Evolutionary conservation across 768 basidiomycete species (phyloP).

Genomic region (Psilocybe azurescens): DNA sequence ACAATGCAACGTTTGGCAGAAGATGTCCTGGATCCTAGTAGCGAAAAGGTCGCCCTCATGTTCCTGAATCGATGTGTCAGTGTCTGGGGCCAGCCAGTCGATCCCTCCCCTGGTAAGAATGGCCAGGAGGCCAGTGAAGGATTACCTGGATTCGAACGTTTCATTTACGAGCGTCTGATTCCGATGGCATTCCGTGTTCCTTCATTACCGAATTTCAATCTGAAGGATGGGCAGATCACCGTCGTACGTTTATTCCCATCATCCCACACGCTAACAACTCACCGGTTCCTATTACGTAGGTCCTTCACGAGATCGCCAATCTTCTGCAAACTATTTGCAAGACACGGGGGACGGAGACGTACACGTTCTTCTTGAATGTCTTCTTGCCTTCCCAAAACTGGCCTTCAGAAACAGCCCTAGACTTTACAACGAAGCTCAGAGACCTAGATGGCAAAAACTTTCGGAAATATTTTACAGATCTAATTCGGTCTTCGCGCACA

Average conservation of each 20-base stretch:
- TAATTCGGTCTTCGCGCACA: conserved; percentile 75
- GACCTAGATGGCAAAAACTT: conserved; percentile 78
- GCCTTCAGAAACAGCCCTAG: conserved; percentile 76
- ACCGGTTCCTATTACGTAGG: conserved; percentile 48
- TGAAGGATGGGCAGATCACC: conserved; percentile 86
- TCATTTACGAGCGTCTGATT: conserved; percentile 87
- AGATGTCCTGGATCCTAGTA: conserved; percentile 74
- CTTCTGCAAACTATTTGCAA: conserved; percentile 81
- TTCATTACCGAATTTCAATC: conserved; percentile 79
- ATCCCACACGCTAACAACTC: neutral
- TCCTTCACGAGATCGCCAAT: conserved; percentile 87
- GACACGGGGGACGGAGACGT: conserved; percentile 81
- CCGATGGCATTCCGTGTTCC: conserved; percentile 85
- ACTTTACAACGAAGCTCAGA: conserved; percentile 79
- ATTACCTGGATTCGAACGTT: conserved; percentile 90
- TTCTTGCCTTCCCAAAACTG: conserved; percentile 91
- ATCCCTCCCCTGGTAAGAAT: conserved; percentile 36
- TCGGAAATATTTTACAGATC: conserved; percentile 87
- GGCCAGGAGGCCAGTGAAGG: conserved; percentile 39
- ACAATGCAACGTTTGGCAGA: conserved; percentile 75
- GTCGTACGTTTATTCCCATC: conserved; percentile 61
- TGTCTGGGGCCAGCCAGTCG: conserved; percentile 67
- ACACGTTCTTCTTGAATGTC: conserved; percentile 75
- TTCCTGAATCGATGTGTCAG: conserved; percentile 76
- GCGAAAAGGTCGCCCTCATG: conserved; percentile 80